Evolutionary conservation across 768 basidiomycete genomes (phyloP).

Genomic region (Tricholoma sp.): DNA sequence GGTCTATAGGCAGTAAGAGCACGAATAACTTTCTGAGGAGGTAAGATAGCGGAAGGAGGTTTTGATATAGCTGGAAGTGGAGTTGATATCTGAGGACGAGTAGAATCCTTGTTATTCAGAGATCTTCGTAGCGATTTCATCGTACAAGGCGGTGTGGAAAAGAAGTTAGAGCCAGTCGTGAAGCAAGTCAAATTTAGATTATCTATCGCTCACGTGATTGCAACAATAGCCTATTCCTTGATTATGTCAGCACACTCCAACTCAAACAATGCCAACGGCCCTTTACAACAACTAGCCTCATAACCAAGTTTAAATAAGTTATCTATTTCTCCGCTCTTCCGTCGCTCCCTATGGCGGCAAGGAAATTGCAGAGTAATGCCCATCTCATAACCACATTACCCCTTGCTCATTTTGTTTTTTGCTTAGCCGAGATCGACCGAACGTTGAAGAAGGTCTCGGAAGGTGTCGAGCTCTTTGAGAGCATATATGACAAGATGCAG

Average conservation of each 20-base stretch:
- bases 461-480: constrained; percentile 93
- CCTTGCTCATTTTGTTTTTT: not conserved
- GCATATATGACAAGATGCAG: constrained; percentile 98
- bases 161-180: constrained; percentile 14
- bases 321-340: constrained; percentile 3
- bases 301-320: too few relatives aligned
- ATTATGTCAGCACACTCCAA: constrained; percentile 19
- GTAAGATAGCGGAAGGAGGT: constrained; percentile 64
- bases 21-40: constrained; percentile 94
- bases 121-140: constrained; percentile 88
- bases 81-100: constrained; percentile 63
- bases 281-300: constrained; percentile 3
- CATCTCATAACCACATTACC: not conserved
- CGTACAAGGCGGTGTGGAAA: constrained; percentile 23
- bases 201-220: constrained; percentile 18
- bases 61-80: constrained; percentile 68
- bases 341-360: constrained; percentile 67
- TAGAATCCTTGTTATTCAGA: constrained; percentile 60
- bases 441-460: constrained; percentile 96
- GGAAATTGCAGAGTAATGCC: constrained; percentile 78
- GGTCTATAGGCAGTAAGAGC: constrained; percentile 67
- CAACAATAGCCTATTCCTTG: constrained; percentile 8
- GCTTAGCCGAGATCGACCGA: constrained; percentile 93
- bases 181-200: constrained; percentile 13
- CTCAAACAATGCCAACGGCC: constrained; percentile 22